phyloP scores from a whole-genome alignment of 768 basidiomycete species.

The Calocybe cyanea region DNA sequence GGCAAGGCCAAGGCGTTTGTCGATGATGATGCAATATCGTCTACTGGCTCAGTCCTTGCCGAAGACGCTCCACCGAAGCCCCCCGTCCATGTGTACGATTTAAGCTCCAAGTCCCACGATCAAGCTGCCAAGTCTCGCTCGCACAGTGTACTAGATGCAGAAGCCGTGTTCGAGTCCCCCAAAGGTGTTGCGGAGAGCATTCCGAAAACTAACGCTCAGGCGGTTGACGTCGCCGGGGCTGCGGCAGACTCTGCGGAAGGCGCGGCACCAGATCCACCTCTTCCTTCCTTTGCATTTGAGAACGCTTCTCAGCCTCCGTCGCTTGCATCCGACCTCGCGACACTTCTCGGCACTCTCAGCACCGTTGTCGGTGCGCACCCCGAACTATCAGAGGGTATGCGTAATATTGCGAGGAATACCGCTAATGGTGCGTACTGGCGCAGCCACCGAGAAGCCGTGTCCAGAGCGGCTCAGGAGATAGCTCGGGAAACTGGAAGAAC shows the following conservation, averaged over 20 bases:
- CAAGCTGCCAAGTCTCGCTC: conserved; percentile 4
- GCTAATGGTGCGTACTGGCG: conserved; percentile 68
- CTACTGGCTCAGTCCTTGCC: conserved; percentile 36
- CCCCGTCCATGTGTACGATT: conserved; percentile 58
- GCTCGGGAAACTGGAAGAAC: conserved; percentile 41
- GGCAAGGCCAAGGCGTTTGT: conserved; percentile 45
- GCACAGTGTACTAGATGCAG: conserved; percentile 5
- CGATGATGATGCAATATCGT: conserved; percentile 28
- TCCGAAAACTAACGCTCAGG: conserved; percentile 24
- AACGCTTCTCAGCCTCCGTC: conserved; percentile 32
- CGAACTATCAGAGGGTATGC: conserved; percentile 65
- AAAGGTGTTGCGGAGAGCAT: conserved; percentile 32
- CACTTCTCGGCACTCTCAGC: conserved; percentile 53
- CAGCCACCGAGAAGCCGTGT: conserved; percentile 54
- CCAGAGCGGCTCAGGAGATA: conserved; percentile 53
- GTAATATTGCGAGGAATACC: conserved; percentile 59
- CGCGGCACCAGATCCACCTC: conserved; percentile 40
- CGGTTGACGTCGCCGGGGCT: conserved; percentile 8
- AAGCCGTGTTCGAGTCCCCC: background rate
- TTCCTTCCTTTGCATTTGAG: conserved; percentile 40
- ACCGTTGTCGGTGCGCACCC: conserved; percentile 61
- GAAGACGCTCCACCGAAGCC: conserved; percentile 49
- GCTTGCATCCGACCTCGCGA: conserved; percentile 61
- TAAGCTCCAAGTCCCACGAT: conserved; percentile 17
- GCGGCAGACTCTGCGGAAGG: conserved; percentile 2